A percentile compares a stretch with the other conserved stretches of the same genome.
Conservation (phyloP, 352 stramenopile genomes). For the Blastocystis sp. region DNA sequence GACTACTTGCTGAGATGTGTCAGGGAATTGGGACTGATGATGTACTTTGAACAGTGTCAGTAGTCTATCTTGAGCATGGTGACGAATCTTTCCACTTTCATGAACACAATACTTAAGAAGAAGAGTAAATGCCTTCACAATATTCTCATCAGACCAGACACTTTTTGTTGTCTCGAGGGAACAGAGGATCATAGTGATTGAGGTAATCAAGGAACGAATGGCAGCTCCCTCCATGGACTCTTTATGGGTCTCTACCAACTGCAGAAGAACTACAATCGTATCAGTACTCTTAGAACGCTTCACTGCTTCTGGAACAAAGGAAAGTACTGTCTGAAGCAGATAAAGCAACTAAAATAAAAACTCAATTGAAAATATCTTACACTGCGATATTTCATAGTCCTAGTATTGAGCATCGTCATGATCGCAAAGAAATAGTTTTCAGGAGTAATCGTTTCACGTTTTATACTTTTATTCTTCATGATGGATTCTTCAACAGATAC, state of each 20-base stretch:
- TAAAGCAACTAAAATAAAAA: conserved; percentile 30
- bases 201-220: conserved; percentile 6
- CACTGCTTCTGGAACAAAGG: neutral
- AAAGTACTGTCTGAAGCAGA: conserved; percentile 56
- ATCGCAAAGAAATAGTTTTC: conserved; percentile 6
- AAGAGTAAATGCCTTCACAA: conserved; percentile 45
- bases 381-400: neutral
- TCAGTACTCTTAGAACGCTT: neutral
- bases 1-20: neutral
- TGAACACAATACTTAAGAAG: conserved; percentile 34
- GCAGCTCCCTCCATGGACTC: neutral
- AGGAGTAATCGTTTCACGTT: conserved; percentile 3
- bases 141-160: neutral
- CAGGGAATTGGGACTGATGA: neutral
- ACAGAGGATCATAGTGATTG: neutral
- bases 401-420: neutral
- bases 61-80: neutral
- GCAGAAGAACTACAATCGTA: neutral
- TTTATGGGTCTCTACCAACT: neutral
- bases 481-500: conserved; percentile 1
- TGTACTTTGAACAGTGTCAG: neutral
- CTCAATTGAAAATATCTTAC: neutral
- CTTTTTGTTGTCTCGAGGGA: neutral
- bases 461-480: conserved; percentile 20
- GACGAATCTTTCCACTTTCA: conserved; percentile 29